Evolutionary conservation across 768 basidiomycete genomes (phyloP), one percentile per base, ranked within the genome.

Genomic region (Collybia mongolica): DNA sequence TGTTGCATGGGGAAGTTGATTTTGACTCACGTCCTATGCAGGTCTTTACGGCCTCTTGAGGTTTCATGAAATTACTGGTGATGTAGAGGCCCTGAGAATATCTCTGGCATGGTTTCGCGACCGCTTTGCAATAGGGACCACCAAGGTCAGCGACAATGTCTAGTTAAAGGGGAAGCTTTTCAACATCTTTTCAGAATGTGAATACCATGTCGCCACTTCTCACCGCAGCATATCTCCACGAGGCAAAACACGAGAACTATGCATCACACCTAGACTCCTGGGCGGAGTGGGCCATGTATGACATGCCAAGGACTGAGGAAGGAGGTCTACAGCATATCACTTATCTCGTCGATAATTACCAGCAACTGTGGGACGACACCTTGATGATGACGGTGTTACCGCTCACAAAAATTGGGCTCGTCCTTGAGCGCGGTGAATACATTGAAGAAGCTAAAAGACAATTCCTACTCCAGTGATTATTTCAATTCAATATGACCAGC

Each of bases 351-450:
- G 63, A 65, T 38, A 72, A 79, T 58, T 44, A 67, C 54, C 71
- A 78, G 50, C 77, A 81, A 51, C 58, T 80, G 5, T 80, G 80
- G 79, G 78, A 81, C 58, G 80, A 83, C 60, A 81, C 79, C 2
- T 62, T 81, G 51, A 79, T 80, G 77, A 81, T 81, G 78, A 68
- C 71, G 20, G 79, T 81, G 12, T 65, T 81, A n/a, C 80, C 80
- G 8, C 64, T 83, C 28, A 65, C 80, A 8, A 81, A 80, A 61
- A 80, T 81, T 39, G 80, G 80, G 3, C 58, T 80, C 28, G 70
- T 81, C n/a, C 67, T 81, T n/a, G 65, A 72, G 35, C 65, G 76
- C 23, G 71, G 71, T 2, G 64, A 75, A 15, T 81, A 82, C 56
- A 62, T 81, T 37, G 75, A 81, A 53, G 81, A 81, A 60, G 78